Conservation (phyloP, 2,329 filamentous ascomycete genomes). For the Beauveria sp. region DNA sequence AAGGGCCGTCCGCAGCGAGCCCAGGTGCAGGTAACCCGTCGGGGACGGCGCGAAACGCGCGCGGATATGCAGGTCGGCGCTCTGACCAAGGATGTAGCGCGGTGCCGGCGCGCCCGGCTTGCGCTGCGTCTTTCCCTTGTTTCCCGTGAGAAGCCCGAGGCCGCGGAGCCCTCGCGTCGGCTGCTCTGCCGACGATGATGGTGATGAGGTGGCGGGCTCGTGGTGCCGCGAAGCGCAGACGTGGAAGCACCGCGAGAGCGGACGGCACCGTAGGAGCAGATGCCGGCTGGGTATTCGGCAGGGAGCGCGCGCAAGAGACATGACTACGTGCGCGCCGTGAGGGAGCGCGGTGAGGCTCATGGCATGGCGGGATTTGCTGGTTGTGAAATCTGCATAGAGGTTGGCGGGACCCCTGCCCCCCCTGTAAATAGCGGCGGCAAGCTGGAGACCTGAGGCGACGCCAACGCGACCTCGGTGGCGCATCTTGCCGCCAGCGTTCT, state of each 20-base stretch:
- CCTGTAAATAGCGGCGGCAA: not conserved
- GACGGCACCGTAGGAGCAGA: not conserved
- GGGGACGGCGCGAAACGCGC: constrained; percentile 91
- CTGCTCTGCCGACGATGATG: not conserved
- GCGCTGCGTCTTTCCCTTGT: not conserved
- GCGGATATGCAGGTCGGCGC: constrained; percentile 45
- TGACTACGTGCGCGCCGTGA: not conserved
- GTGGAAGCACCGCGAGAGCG: not conserved
- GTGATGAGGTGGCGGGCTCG: not conserved
- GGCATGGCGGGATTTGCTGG: not conserved
- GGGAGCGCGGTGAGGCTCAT: not conserved
- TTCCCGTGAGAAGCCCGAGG: not conserved
- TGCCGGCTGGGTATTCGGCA: not conserved
- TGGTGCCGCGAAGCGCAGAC: not conserved
- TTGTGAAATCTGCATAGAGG: not conserved
- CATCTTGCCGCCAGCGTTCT: no score
- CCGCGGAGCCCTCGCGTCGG: not conserved
- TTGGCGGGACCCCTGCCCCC: not conserved
- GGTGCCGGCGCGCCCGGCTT: constrained; percentile 1
- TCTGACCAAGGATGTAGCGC: constrained; percentile 27
- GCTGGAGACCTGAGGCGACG: no score
- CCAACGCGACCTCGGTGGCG: no score
- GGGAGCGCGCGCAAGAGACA: not conserved
- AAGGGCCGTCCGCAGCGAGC: constrained; percentile 84
- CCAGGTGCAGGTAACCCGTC: constrained; percentile 87